Percentiles rank a stretch among this genome's conserved stretches.
phyloP scores from a whole-genome alignment of 1,284 basidiomycete species.

The Thelephora terrestris region DNA sequence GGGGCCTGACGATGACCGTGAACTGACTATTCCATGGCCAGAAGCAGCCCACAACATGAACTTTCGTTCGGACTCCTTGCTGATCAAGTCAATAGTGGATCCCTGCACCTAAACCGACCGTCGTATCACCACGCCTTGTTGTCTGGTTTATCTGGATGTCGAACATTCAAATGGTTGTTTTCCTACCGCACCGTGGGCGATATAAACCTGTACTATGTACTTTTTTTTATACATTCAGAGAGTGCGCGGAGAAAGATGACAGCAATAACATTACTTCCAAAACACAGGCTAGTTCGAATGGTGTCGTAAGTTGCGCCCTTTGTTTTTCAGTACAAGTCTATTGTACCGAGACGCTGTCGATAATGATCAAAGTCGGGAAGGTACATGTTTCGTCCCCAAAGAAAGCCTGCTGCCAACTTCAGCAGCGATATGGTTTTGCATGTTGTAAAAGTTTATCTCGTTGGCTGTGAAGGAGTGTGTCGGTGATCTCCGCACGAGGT shows the following conservation, averaged over 20 bases:
- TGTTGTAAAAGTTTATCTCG: constrained; percentile 25
- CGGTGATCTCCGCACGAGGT: neutral
- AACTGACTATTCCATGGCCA: constrained; percentile 87
- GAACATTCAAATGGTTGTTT: no score
- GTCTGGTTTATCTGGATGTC: constrained; percentile 68
- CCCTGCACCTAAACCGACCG: constrained; percentile 73
- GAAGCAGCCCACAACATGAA: constrained; percentile 87
- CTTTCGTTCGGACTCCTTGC: neutral
- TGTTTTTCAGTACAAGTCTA: no score
- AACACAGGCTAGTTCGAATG: no score
- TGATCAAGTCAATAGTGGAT: neutral
- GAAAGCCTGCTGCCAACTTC: constrained; percentile 11
- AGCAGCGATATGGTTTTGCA: constrained; percentile 22
- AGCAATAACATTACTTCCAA: no score
- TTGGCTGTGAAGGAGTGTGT: constrained; percentile 13
- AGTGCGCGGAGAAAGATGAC: no score
- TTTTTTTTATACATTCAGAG: no score
- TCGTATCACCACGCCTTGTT: constrained; percentile 85
- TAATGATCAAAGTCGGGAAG: no score
- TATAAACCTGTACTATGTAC: no score
- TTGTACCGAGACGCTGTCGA: no score
- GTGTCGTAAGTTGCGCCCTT: no score
- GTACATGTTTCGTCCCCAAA: no score
- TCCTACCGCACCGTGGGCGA: no score
- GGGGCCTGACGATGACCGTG: constrained; percentile 71